These are phyloP conservation scores for California macrophylla DNA, from an alignment of 441 rosid genomes.

Conservation along the genomic window DNA sequence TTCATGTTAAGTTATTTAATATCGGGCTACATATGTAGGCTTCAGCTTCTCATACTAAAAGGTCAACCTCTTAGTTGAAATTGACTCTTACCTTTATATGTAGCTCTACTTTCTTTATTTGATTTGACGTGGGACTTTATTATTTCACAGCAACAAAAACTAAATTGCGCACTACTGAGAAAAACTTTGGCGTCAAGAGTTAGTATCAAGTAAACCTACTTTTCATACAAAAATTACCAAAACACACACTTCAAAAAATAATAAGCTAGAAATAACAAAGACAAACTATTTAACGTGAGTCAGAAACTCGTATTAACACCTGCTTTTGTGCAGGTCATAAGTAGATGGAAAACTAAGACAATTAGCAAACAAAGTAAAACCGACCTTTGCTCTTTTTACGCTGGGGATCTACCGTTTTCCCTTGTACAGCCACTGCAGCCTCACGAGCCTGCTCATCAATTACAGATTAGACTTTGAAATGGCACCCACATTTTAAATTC, in stretches of 20 bases:
- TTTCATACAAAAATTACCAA: background rate
- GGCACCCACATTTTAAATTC: background rate
- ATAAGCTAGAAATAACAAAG: background rate
- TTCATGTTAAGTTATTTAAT: too few species aligned
- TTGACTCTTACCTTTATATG: background rate
- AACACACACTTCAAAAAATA: background rate
- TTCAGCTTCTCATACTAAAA: too few species aligned
- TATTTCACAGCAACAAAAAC: background rate
- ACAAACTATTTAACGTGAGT: background rate
- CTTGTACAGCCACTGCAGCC: conserved; percentile 78
- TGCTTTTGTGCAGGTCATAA: background rate
- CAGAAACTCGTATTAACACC: background rate
- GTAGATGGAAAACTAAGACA: conserved; percentile 1
- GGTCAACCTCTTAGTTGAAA: too few species aligned
- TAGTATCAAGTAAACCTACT: background rate
- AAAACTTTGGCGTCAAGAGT: background rate
- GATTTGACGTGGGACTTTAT: background rate
- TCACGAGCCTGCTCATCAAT: conserved; percentile 72
- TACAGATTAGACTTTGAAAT: conserved; percentile 5
- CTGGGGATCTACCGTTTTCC: conserved; percentile 85
- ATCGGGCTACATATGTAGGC: too few species aligned
- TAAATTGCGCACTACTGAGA: background rate
- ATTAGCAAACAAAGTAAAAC: conserved; percentile 12
- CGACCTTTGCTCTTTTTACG: conserved; percentile 93
- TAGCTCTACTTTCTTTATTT: background rate